phyloP scores from a whole-genome alignment of 2,329 filamentous ascomycete species.

The Ambrosiella cleistominuta region DNA sequence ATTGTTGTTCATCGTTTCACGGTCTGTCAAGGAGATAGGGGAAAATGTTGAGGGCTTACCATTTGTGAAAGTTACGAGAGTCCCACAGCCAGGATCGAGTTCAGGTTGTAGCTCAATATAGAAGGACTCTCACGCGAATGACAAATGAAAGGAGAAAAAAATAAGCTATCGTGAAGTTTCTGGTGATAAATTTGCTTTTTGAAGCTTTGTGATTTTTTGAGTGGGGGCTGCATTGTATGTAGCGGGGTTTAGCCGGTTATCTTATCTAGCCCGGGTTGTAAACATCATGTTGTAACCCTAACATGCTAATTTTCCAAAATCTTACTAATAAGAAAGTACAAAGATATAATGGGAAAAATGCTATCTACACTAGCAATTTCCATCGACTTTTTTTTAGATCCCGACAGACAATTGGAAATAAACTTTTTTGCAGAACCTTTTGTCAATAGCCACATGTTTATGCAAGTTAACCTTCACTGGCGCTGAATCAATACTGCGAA shows the following conservation, averaged over 20 bases:
- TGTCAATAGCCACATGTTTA: background rate
- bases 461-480: background rate
- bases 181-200: background rate
- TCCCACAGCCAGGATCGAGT: background rate
- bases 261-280: background rate
- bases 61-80: background rate
- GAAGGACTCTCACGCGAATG: background rate
- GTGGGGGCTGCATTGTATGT: background rate
- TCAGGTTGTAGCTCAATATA: background rate
- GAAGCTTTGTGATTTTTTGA: background rate
- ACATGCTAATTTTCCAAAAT: background rate
- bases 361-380: background rate
- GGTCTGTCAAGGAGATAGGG: background rate
- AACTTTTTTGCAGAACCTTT: background rate
- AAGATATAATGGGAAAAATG: background rate
- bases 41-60: constrained; percentile 3
- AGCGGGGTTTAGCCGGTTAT: background rate
- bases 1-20: constrained; percentile 10
- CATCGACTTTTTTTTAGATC: background rate
- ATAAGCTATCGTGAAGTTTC: background rate
- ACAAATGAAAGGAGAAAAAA: background rate
- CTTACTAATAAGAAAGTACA: background rate
- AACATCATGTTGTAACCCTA: background rate
- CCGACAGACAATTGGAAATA: background rate
- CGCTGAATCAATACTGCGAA: too few species aligned